Conservation (phyloP, 2,329 filamentous ascomycete genomes). For the Apiospora hydei region DNA sequence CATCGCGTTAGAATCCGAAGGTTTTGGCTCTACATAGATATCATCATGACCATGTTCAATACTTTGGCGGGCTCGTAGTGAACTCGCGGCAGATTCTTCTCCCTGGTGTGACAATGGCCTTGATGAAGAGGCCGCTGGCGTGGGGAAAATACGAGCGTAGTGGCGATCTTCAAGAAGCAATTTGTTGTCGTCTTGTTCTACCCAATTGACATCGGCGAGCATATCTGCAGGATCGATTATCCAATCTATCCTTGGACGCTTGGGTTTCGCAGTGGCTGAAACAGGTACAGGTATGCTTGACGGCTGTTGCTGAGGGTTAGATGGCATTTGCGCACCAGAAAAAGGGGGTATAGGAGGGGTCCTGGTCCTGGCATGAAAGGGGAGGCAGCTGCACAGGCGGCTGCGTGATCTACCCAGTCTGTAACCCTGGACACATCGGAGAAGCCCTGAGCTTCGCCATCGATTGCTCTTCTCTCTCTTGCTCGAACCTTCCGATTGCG, state of each 20-base stretch:
- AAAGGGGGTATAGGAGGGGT: conserved; percentile 54
- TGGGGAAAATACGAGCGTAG: conserved; percentile 75
- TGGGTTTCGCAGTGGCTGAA: conserved; percentile 63
- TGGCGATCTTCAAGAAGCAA: conserved; percentile 80
- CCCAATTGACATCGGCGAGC: conserved; percentile 89
- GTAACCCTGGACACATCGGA: conserved; percentile 74
- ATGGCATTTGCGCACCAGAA: conserved; percentile 50
- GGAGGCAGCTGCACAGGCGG: conserved; percentile 51
- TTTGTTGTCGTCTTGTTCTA: conserved; percentile 84
- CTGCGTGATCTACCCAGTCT: conserved; percentile 78
- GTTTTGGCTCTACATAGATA: conserved; percentile 15
- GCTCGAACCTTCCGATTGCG: conserved; percentile 87
- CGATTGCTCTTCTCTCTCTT: conserved; percentile 76
- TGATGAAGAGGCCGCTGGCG: conserved; percentile 28
- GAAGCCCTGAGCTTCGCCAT: conserved; percentile 80
- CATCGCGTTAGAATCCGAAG: conserved; percentile 27
- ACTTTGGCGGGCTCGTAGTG: not conserved
- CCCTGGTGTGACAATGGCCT: conserved; percentile 30
- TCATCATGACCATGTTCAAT: conserved; percentile 24
- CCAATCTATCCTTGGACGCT: conserved; percentile 85
- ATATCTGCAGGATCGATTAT: conserved; percentile 82
- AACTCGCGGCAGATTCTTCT: conserved; percentile 30
- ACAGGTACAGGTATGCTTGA: conserved; percentile 51
- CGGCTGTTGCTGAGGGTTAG: conserved; percentile 30
- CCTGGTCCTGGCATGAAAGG: conserved; percentile 45